phyloP scores from a whole-genome alignment of 192 early-diverging fungal species.

The Coemansia erecta region DNA sequence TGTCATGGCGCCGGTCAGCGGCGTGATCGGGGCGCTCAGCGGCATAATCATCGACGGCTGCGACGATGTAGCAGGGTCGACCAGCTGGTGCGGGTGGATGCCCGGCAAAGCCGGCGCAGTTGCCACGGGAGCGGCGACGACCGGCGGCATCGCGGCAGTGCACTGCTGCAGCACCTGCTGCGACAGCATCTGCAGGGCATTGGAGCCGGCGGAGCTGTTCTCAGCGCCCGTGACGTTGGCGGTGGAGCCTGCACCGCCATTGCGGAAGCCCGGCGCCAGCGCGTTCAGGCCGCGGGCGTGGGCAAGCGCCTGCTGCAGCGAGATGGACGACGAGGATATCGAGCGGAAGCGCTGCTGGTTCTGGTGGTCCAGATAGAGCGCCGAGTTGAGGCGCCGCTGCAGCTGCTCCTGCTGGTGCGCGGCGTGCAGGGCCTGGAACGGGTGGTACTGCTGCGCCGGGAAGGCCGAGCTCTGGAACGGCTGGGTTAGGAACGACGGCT shows the following conservation, averaged over 20 bases:
- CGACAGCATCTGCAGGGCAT: conserved; percentile 7
- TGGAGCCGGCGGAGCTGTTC: neutral
- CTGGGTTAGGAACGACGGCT: neutral
- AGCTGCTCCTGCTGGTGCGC: conserved; percentile 13
- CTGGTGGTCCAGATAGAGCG: conserved; percentile 9
- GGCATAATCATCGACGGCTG: neutral
- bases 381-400: conserved; percentile 4
- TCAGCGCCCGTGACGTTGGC: neutral
- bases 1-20: neutral
- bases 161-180: conserved; percentile 10
- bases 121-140: neutral
- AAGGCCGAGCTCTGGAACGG: neutral
- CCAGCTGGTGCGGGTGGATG: conserved; percentile 4
- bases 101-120: neutral
- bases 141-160: conserved; percentile 4
- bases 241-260: neutral
- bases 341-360: conserved; percentile 15
- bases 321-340: conserved; percentile 12
- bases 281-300: neutral
- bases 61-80: neutral
- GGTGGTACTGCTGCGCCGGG: neutral
- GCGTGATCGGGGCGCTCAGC: neutral
- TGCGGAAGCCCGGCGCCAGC: neutral
- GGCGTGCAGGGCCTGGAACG: conserved; percentile 9
- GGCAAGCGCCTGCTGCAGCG: conserved; percentile 7